phyloP scores from a whole-genome alignment of 2,329 filamentous ascomycete species.

The Chrysosporium queenslandicum region DNA sequence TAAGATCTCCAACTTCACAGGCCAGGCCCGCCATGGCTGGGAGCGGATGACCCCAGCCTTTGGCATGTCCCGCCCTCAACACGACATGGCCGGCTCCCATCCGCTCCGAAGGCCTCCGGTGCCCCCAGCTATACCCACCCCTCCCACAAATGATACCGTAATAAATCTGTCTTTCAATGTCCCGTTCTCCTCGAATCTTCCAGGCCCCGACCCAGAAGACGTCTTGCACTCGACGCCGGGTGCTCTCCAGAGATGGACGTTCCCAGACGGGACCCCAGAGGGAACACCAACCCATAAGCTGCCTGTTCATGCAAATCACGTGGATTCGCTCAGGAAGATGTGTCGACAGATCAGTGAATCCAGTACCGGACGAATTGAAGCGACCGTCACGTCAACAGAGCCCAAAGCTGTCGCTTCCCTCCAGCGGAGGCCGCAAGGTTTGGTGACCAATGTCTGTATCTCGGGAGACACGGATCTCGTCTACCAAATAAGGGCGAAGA shows the following conservation, averaged over 20 bases:
- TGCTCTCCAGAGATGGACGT: conserved; percentile 85
- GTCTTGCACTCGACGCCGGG: conserved; percentile 85
- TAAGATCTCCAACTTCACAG: conserved; percentile 59
- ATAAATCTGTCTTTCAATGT: conserved; percentile 97
- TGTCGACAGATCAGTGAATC: conserved; percentile 70
- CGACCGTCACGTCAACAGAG: conserved; percentile 71
- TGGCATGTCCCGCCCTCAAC: conserved; percentile 51
- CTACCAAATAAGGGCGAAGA: conserved; percentile 77
- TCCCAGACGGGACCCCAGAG: conserved; percentile 76
- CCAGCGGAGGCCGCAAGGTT: conserved; percentile 44
- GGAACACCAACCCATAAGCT: conserved; percentile 77
- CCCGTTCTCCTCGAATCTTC: conserved; percentile 83
- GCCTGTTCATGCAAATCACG: conserved; percentile 82
- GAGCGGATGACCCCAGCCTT: conserved; percentile 58
- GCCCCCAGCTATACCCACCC: conserved; percentile 61
- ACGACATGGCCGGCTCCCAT: conserved; percentile 44
- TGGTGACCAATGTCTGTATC: conserved; percentile 79
- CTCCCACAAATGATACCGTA: conserved; percentile 62
- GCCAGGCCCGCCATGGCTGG: conserved; percentile 57
- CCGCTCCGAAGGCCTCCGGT: conserved; percentile 52
- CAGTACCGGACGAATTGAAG: conserved; percentile 63
- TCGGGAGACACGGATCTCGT: conserved; percentile 80
- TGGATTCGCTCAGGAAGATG: conserved; percentile 65
- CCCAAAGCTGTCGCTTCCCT: conserved; percentile 53
- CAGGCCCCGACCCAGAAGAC: conserved; percentile 86